Evolutionary conservation across 2,329 filamentous ascomycete genomes (phyloP).

Genomic region (Curvularia lunata): DNA sequence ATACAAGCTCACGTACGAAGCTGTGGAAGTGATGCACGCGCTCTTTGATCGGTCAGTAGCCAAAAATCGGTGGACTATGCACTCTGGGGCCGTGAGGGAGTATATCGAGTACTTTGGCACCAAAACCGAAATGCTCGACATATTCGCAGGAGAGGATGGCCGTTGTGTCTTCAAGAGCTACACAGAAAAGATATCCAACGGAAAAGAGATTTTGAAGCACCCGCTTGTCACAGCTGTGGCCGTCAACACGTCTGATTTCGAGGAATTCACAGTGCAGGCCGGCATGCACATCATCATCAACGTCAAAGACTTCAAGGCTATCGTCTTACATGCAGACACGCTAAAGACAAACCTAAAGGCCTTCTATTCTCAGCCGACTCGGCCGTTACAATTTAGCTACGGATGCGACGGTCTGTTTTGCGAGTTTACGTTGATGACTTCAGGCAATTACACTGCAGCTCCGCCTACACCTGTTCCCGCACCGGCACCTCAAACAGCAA

Average conservation of each 20-base stretch:
- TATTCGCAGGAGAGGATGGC: constrained; percentile 70
- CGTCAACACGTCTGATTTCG: constrained; percentile 77
- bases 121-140: constrained; percentile 80
- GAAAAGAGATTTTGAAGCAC: constrained; percentile 77
- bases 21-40: constrained; percentile 75
- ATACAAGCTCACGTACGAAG: constrained; percentile 77
- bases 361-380: constrained; percentile 72
- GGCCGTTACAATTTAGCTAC: constrained; percentile 76
- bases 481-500: constrained; percentile 19
- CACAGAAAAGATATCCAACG: constrained; percentile 77
- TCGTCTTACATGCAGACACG: constrained; percentile 75
- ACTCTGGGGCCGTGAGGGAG: constrained; percentile 72
- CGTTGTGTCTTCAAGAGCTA: constrained; percentile 79
- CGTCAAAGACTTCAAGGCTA: constrained; percentile 82
- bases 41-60: constrained; percentile 73
- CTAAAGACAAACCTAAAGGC: constrained; percentile 71
- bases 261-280: constrained; percentile 74
- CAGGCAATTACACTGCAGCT: constrained; percentile 64
- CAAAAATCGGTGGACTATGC: constrained; percentile 74
- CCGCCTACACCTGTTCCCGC: constrained; percentile 29
- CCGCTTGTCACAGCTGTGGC: constrained; percentile 81
- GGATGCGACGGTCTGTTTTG: constrained; percentile 70
- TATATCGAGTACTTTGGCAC: constrained; percentile 82
- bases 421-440: constrained; percentile 83
- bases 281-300: constrained; percentile 80